Conservation (phyloP, 2,329 filamentous ascomycete genomes). For the Penicillium sp. region DNA sequence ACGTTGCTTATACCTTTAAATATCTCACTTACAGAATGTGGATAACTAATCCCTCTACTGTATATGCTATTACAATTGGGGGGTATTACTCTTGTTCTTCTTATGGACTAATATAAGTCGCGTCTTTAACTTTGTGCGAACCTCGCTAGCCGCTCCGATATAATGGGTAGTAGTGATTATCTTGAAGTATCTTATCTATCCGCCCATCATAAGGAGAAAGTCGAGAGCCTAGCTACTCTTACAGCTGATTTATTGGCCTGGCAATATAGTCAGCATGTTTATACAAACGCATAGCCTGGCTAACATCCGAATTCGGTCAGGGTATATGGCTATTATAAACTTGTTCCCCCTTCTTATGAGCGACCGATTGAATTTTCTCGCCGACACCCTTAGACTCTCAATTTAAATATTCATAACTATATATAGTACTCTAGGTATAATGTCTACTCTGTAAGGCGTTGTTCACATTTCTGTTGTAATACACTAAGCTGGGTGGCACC, state of each 20-base stretch:
- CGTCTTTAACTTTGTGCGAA: neutral
- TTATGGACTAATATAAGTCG: neutral
- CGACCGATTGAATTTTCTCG: conserved; percentile 13
- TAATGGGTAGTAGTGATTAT: neutral
- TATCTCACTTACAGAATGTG: neutral
- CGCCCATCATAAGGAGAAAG: conserved; percentile 1
- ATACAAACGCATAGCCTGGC: conserved; percentile 4
- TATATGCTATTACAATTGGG: neutral
- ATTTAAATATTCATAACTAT: conserved; percentile 16
- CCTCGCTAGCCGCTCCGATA: neutral
- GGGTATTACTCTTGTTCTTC: neutral
- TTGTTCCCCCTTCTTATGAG: conserved; percentile 13
- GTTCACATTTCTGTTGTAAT: conserved; percentile 20
- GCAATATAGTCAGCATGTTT: conserved; percentile 11
- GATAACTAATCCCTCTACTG: neutral
- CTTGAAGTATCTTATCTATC: conserved; percentile 11
- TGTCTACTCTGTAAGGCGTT: conserved; percentile 14
- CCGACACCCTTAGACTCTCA: conserved; percentile 19
- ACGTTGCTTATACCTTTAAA: neutral
- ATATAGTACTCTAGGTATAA: conserved; percentile 21
- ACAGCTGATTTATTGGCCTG: conserved; percentile 11
- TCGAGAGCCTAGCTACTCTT: conserved; percentile 12
- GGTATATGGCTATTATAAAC: conserved; percentile 14
- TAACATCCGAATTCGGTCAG: conserved; percentile 7
- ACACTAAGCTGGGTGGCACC: conserved; percentile 8